Base-by-base conservation (phyloP, 164 flowering plant species). In the Chloranthus sessilifolius region DNA sequence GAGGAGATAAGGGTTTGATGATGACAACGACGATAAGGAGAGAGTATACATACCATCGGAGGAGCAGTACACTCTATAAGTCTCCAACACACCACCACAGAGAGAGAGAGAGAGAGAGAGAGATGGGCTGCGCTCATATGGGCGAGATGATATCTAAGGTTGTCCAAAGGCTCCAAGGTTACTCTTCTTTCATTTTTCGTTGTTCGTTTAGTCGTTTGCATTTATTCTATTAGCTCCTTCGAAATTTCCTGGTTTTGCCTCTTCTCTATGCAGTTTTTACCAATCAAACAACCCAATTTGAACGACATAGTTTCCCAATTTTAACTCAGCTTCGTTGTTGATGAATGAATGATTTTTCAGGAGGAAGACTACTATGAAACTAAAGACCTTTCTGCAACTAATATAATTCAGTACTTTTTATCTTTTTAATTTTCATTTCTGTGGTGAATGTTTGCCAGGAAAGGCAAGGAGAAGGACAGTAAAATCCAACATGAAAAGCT, bases 51-150 rank as follows among this genome's bases (percentile, higher is more conserved):
- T 16, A 2, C 22, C 34, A 14, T 9, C 7, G 29, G 0, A 8
- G 5, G 29, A 43, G 41, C 7, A 8, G 41, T n/a, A 15, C 41
- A 7, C 11, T 44, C 23, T 41, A 43, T 11, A 43, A 26, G 26
- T 44, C 21, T 44, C 27, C 17, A n/a, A n/a, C n/a, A n/a, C 48
- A 25, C 3, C 27, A 14, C 31, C 48, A n/a, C 8, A 43, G 47
- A 24, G 29, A 27, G 37, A 8, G 24, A 17, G 25, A 29, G 36
- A 47, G 50, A 29, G 15, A 29, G 15, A 29, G 24, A 28, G 37
- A 29, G 26, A 47, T 47, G 50, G 50, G 50, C n/a, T 47, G 50
- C 35, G 30, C 1, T 19, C 50, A 20, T 47, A 9, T 47, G 7
- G 23, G 50, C 7, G 26, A n/a, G 16, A 26, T 14, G 20, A 44